Evolutionary conservation across 495 filamentous ascomycete species (phyloP).

Genomic region (Penicillium ucsense): DNA sequence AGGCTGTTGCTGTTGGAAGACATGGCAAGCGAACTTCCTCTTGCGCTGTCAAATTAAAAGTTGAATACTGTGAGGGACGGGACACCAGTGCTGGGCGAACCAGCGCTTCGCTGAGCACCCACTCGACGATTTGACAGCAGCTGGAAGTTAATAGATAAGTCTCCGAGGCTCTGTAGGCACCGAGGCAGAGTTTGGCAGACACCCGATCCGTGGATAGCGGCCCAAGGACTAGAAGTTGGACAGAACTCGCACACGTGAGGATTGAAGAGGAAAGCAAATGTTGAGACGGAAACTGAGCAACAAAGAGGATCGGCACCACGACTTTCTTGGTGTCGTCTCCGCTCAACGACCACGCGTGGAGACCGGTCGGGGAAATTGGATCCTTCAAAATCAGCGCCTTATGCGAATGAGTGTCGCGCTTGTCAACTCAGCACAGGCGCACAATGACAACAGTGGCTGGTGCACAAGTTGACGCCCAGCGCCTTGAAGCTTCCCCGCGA

Average conservation of each 20-base stretch:
- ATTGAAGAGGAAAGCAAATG: neutral
- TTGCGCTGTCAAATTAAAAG: neutral
- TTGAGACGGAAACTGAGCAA: slow-evolving; percentile 11
- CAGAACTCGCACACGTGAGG: neutral
- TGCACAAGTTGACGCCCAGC: slow-evolving; percentile 11
- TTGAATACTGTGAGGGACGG: no score
- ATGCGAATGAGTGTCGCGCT: no score
- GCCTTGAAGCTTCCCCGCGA: slow-evolving; percentile 3
- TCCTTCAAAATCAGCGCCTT: no score
- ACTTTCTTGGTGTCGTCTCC: neutral
- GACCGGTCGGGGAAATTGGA: no score
- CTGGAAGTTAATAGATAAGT: neutral
- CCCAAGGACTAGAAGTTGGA: no score
- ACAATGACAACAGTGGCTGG: slow-evolving; percentile 20
- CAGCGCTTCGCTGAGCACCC: no score
- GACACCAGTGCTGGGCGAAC: no score
- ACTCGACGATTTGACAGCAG: no score
- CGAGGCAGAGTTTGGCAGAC: no score
- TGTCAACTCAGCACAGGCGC: no score
- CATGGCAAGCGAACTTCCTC: slow-evolving; percentile 11
- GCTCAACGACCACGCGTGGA: no score
- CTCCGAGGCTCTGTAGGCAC: neutral
- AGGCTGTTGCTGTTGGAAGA: slow-evolving; percentile 15
- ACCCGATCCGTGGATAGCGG: no score
- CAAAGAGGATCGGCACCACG: slow-evolving; percentile 9